phyloP scores from a whole-genome alignment of 805 yeast genomes.

The Pichia heedii region DNA sequence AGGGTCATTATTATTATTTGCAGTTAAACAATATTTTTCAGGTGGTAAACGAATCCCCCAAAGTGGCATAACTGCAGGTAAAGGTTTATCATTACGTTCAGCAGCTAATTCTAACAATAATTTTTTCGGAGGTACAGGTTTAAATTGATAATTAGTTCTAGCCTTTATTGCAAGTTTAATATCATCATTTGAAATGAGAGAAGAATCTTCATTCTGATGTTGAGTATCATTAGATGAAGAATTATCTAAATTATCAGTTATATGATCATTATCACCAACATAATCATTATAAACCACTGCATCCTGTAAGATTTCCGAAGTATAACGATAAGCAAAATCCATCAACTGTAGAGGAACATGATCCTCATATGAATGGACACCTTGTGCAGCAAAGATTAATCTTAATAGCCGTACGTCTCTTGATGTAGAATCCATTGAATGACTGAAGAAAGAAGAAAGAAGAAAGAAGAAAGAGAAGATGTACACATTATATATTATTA shows the following conservation, averaged over 20 bases:
- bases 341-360: slow-evolving; percentile 91
- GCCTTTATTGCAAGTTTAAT: slow-evolving; percentile 89
- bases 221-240: slow-evolving; percentile 27
- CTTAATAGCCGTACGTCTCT: slow-evolving; percentile 88
- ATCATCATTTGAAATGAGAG: slow-evolving; percentile 69
- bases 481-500: too few species aligned
- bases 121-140: slow-evolving; percentile 93
- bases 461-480: neutral
- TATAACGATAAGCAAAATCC: slow-evolving; percentile 93
- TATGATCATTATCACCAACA: too few species aligned
- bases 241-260: too few species aligned
- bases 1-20: slow-evolving; percentile 32
- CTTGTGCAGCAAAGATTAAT: slow-evolving; percentile 86
- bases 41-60: slow-evolving; percentile 96
- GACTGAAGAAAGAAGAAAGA: neutral
- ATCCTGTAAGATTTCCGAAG: slow-evolving; percentile 78
- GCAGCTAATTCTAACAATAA: slow-evolving; percentile 81
- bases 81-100: slow-evolving; percentile 79
- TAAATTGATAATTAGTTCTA: slow-evolving; percentile 90
- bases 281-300: slow-evolving; percentile 87
- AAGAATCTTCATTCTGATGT: neutral
- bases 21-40: slow-evolving; percentile 91
- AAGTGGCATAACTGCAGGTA: slow-evolving; percentile 85
- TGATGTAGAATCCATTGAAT: slow-evolving; percentile 36
- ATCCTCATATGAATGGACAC: slow-evolving; percentile 86